Base-by-base conservation (phyloP, 2,329 filamentous ascomycete species). In the Bipolaris sorokiniana region DNA sequence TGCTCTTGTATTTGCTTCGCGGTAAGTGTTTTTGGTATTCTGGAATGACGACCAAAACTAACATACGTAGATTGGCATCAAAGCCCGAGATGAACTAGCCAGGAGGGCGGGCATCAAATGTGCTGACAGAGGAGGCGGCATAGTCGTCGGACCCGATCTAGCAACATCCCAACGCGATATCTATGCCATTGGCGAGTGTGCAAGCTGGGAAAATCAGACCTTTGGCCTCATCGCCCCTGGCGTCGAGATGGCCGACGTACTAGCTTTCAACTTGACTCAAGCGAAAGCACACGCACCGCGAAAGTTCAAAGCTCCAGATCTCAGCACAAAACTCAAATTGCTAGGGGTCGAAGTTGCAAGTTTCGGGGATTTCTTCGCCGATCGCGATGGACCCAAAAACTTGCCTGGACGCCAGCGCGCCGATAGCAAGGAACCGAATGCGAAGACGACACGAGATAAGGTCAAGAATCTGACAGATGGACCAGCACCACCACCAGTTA, bases 351-450 rank as follows among this genome's bases (percentile, higher is more conserved):
- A 97, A 64, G 93, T 97, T 4, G 93, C 93, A 16, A 95, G 90
- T 70, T 97, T 97, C 71, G 92, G 93, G 0, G 93, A 97, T 73
- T 97, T 93, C 80, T 97, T 97, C 64, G 92, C 92, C 0, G 92
- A 97, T 67, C 82, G 90, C 28, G 90, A 96, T 70, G 92, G 92
- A 0, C 91, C 91, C 0, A 89, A 88, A 62, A 83, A 87, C 45
- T 79, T 94, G n/a, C 92, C 91, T 0, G 82, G 83, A 3, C 84
- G 83, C 59, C 77, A 78, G 42, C 72, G 76, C 49, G 82, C 78
- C 10, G 77, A 74, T 3, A 82, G 78, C 62, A 82, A 80, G 64
- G 78, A 80, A 49, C 44, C 40, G 1, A 70, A 66, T 34, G 73
- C 75, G n/a, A 55, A 64, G 26, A 56, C 64, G 26, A 51, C 63